These are phyloP conservation scores for Emydomyces testavorans DNA, from an alignment of 2,329 filamentous ascomycete species.

Conservation along the genomic window DNA sequence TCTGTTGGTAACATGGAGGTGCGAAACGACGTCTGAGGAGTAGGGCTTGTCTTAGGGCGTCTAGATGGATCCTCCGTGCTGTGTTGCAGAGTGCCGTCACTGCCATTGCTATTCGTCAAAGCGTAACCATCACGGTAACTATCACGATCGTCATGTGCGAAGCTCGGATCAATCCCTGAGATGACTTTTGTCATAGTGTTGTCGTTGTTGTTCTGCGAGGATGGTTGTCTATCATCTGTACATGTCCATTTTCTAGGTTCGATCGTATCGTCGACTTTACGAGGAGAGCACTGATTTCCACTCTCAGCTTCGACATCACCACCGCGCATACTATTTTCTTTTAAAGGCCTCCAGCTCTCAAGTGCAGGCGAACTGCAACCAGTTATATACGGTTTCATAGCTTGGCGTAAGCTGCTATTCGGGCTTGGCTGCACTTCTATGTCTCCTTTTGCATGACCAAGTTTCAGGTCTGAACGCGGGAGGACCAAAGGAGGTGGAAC, in stretches of 20 bases:
- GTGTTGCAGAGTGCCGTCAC: constrained; percentile 21
- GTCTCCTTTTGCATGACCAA: constrained; percentile 15
- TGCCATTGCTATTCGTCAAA: constrained; percentile 28
- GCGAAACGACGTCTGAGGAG: constrained; percentile 8
- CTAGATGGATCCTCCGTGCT: constrained; percentile 12
- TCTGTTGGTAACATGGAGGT: neutral
- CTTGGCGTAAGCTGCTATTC: constrained; percentile 68
- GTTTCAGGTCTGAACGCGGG: constrained; percentile 34
- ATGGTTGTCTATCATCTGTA: neutral
- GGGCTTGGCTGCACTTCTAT: constrained; percentile 44
- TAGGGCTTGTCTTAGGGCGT: constrained; percentile 20
- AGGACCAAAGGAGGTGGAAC: constrained; percentile 48
- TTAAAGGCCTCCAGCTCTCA: constrained; percentile 20
- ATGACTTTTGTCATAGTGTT: constrained; percentile 15
- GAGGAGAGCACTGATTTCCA: neutral
- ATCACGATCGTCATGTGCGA: constrained; percentile 18
- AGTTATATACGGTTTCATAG: constrained; percentile 72
- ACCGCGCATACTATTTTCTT: neutral
- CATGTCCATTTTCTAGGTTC: neutral
- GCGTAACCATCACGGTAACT: constrained; percentile 26
- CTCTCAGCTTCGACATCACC: constrained; percentile 4
- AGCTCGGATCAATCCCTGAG: constrained; percentile 23
- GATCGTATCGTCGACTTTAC: neutral
- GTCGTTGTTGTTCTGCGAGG: neutral
- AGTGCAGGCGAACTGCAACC: constrained; percentile 19